Evolutionary conservation across 1,284 basidiomycete genomes (phyloP).

Genomic region (Sporisorium scitamineum): DNA sequence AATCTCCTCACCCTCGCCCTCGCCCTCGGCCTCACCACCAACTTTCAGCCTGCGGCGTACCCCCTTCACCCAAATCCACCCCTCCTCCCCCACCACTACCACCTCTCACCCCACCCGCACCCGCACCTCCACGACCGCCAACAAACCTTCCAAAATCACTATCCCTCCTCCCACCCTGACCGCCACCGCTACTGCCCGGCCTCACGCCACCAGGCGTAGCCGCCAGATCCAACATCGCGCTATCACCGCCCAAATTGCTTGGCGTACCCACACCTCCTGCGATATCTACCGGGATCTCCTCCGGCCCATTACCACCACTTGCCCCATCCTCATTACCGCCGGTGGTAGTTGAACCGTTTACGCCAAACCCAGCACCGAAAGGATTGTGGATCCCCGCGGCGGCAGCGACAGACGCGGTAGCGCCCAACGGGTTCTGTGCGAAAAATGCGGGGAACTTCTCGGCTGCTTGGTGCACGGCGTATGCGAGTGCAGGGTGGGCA

Average conservation of each 20-base stretch:
- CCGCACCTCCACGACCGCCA: too few relatives aligned
- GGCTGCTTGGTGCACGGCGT: conserved; percentile 47
- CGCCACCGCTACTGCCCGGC: not conserved
- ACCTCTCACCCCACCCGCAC: too few relatives aligned
- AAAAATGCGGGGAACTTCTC: conserved; percentile 51
- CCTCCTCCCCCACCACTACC: not conserved
- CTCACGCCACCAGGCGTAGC: conserved; percentile 12
- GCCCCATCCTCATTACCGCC: not conserved
- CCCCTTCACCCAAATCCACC: conserved; percentile 28
- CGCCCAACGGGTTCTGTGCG: conserved; percentile 47
- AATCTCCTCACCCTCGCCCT: too few relatives aligned
- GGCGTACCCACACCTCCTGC: conserved; percentile 24
- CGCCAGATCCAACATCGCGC: conserved; percentile 23
- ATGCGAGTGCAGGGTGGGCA: conserved; percentile 43
- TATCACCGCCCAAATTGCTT: conserved; percentile 26
- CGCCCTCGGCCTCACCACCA: conserved; percentile 31
- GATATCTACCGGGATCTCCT: conserved; percentile 7
- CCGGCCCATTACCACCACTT: not conserved
- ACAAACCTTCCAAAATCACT: not conserved
- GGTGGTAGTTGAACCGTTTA: not conserved
- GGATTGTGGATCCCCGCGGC: conserved; percentile 42
- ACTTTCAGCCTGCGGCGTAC: conserved; percentile 40
- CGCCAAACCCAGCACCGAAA: conserved; percentile 11
- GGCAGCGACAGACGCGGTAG: conserved; percentile 36
- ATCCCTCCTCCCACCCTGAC: not conserved